These are phyloP conservation scores for Oryza australiensis DNA, from an alignment of 176 grass and related monocot genomes.

Conservation along the genomic window DNA sequence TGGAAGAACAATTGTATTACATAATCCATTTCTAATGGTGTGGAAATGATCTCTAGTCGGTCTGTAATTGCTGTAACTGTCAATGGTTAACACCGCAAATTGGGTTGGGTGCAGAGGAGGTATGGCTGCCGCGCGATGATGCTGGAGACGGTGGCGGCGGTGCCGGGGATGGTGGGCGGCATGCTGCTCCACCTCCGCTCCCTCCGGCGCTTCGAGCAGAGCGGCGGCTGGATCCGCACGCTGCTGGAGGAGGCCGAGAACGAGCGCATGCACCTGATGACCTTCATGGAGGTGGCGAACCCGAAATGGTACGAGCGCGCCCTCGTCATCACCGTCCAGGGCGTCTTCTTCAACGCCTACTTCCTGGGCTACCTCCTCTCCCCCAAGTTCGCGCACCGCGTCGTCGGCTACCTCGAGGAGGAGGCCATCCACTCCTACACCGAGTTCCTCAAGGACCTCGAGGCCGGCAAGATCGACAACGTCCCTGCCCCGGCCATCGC, in stretches of 20 bases:
- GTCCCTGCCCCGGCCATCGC: conserved; percentile 72
- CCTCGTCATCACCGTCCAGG: conserved; percentile 55
- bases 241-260: conserved; percentile 58
- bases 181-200: conserved; percentile 64
- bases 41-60: background rate
- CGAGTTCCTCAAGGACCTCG: conserved; percentile 72
- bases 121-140: conserved; percentile 61
- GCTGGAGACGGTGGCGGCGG: conserved; percentile 55
- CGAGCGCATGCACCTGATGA: conserved; percentile 66
- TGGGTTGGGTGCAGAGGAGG: conserved; percentile 38
- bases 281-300: conserved; percentile 58
- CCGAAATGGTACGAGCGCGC: conserved; percentile 56
- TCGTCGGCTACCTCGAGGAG: conserved; percentile 80
- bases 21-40: background rate
- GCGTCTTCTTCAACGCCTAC: conserved; percentile 66
- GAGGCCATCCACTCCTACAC: conserved; percentile 83
- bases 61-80: background rate
- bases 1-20: background rate
- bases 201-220: conserved; percentile 55
- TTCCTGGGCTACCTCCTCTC: conserved; percentile 58
- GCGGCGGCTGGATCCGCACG: conserved; percentile 58
- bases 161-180: conserved; percentile 57
- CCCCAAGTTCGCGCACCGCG: conserved; percentile 70
- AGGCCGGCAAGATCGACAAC: conserved; percentile 61
- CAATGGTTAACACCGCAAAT: background rate